These are phyloP conservation scores for Penicillium pulvis DNA, from an alignment of 495 filamentous ascomycete genomes.

Conservation along the genomic window DNA sequence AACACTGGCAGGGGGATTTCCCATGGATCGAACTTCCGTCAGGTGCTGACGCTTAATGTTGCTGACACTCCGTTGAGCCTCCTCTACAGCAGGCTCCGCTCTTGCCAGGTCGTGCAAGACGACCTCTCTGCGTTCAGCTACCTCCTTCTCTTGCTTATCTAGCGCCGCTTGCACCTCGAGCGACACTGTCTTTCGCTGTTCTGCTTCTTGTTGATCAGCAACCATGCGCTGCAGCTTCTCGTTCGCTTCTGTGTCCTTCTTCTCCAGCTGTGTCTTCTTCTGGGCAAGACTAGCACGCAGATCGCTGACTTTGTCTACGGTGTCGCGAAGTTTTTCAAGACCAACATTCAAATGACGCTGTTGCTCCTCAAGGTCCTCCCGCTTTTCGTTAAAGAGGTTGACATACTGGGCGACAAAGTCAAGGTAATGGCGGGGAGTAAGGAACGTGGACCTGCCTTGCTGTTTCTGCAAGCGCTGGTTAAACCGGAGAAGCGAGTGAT, in stretches of 20 bases:
- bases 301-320: constrained; percentile 95
- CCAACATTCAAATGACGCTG: constrained; percentile 97
- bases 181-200: constrained; percentile 83
- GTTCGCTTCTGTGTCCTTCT: constrained; percentile 92
- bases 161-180: constrained; percentile 84
- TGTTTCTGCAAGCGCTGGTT: constrained; percentile 88
- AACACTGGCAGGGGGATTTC: constrained; percentile 84
- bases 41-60: constrained; percentile 97
- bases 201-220: constrained; percentile 92
- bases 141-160: constrained; percentile 87
- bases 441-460: constrained; percentile 85
- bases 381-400: constrained; percentile 96
- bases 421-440: constrained; percentile 94
- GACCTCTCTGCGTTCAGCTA: constrained; percentile 78
- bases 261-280: constrained; percentile 90
- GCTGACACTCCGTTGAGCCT: constrained; percentile 92
- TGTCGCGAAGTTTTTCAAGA: constrained; percentile 96
- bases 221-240: constrained; percentile 98
- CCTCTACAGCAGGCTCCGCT: constrained; percentile 89
- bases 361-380: constrained; percentile 97
- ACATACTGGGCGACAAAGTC: constrained; percentile 99
- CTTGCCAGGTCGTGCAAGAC: constrained; percentile 85
- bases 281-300: constrained; percentile 84
- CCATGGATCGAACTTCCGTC: constrained; percentile 97
- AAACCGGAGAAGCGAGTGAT: constrained; percentile 89